phyloP scores from a whole-genome alignment of 495 filamentous ascomycete genomes.

The Penicillium daleae region DNA sequence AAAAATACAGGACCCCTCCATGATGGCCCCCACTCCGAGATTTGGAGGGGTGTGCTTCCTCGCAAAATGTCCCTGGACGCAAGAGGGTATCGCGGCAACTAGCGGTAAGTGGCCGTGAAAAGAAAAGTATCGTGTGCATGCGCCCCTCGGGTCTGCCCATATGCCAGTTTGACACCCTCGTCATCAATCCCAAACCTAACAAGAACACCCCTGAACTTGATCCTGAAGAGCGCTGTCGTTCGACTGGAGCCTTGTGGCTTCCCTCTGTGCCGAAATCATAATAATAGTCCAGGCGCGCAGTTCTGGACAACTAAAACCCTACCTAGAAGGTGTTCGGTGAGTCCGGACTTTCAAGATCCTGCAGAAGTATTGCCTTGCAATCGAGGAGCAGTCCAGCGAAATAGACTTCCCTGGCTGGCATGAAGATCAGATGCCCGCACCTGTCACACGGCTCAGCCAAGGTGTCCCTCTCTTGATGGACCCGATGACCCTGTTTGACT shows the following conservation, averaged over 20 bases:
- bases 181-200: too few species aligned
- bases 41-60: not conserved
- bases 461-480: not conserved
- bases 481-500: constrained; percentile 2
- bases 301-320: too few species aligned
- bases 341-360: too few species aligned
- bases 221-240: not conserved
- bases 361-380: not conserved
- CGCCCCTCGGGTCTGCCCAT: constrained; percentile 3
- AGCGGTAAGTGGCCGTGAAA: not conserved
- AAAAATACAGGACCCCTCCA: not conserved
- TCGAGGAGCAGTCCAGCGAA: not conserved
- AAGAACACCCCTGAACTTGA: too few species aligned
- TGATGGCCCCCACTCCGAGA: not conserved
- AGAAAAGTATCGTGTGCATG: not conserved
- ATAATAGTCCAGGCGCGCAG: not conserved
- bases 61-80: not conserved
- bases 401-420: not conserved
- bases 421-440: constrained; percentile 8
- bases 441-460: constrained; percentile 10
- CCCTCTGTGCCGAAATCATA: not conserved
- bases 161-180: not conserved
- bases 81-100: not conserved
- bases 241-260: not conserved
- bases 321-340: too few species aligned